These are phyloP conservation scores for Pseudocercospora pini-densiflorae DNA, from an alignment of 2,329 filamentous ascomycete species.

Conservation along the genomic window DNA sequence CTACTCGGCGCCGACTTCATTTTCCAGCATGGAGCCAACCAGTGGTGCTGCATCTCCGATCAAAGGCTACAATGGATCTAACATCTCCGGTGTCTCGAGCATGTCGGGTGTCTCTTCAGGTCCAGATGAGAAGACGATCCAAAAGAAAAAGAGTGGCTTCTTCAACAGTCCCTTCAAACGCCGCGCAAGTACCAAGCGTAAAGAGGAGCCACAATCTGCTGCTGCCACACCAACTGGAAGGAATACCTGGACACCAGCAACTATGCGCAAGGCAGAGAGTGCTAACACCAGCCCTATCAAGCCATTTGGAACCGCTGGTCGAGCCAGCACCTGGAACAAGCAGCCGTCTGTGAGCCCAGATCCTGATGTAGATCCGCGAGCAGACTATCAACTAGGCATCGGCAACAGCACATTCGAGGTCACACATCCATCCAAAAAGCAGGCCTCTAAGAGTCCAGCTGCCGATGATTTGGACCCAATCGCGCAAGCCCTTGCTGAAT, in stretches of 20 bases:
- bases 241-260: slow-evolving; percentile 59
- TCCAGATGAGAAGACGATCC: slow-evolving; percentile 67
- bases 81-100: slow-evolving; percentile 34
- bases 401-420: slow-evolving; percentile 97
- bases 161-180: slow-evolving; percentile 93
- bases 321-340: slow-evolving; percentile 41
- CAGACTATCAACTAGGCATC: slow-evolving; percentile 90
- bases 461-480: slow-evolving; percentile 77
- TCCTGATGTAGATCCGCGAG: slow-evolving; percentile 84
- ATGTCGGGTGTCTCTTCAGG: slow-evolving; percentile 44
- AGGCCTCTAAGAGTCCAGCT: slow-evolving; percentile 35
- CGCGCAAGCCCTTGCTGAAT: slow-evolving; percentile 85
- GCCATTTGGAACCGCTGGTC: slow-evolving; percentile 34
- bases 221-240: slow-evolving; percentile 44
- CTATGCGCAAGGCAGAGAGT: slow-evolving; percentile 43
- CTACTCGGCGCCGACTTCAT: slow-evolving; percentile 84
- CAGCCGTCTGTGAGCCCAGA: slow-evolving; percentile 48
- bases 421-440: slow-evolving; percentile 65
- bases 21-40: slow-evolving; percentile 80
- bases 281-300: slow-evolving; percentile 50
- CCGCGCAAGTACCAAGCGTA: slow-evolving; percentile 74
- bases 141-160: slow-evolving; percentile 78
- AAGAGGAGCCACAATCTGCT: slow-evolving; percentile 57
- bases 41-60: slow-evolving; percentile 75
- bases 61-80: slow-evolving; percentile 58